Conservation (phyloP, 768 basidiomycete genomes). For the Candolleomyces efflorescens region DNA sequence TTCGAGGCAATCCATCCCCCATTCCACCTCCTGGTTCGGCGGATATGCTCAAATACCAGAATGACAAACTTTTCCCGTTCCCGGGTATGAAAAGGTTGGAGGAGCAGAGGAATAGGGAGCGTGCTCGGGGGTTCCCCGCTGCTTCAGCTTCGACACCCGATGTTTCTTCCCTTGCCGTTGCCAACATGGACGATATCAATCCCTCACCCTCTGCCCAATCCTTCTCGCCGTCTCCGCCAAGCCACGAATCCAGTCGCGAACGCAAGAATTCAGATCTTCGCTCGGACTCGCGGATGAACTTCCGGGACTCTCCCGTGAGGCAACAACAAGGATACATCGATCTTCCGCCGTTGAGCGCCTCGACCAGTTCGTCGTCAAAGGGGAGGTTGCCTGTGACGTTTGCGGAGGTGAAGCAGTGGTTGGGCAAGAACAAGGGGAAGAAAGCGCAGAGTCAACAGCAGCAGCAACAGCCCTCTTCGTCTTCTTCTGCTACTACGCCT, state of each 20-base stretch:
- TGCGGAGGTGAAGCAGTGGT: slow-evolving; percentile 79
- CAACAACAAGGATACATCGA: slow-evolving; percentile 48
- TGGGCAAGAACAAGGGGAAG: slow-evolving; percentile 61
- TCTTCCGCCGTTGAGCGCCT: slow-evolving; percentile 30
- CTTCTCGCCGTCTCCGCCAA: slow-evolving; percentile 46
- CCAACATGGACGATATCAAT: slow-evolving; percentile 46
- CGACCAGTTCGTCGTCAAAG: slow-evolving; percentile 24
- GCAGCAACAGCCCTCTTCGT: too few species aligned
- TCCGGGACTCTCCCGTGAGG: slow-evolving; percentile 39
- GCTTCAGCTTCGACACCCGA: slow-evolving; percentile 44
- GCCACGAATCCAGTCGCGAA: slow-evolving; percentile 51
- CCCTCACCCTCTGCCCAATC: slow-evolving; percentile 40
- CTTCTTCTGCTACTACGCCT: too few species aligned
- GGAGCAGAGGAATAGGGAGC: slow-evolving; percentile 52
- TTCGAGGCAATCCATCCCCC: slow-evolving; percentile 63
- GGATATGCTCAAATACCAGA: slow-evolving; percentile 70
- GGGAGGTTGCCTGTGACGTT: slow-evolving; percentile 64
- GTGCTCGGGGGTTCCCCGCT: slow-evolving; percentile 44
- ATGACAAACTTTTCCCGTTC: slow-evolving; percentile 85
- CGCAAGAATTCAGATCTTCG: slow-evolving; percentile 63
- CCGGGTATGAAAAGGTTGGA: slow-evolving; percentile 80
- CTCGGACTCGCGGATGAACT: slow-evolving; percentile 61
- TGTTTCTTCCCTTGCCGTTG: slow-evolving; percentile 34
- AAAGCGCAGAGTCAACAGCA: slow-evolving; percentile 40
- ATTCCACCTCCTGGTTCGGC: slow-evolving; percentile 69